Evolutionary conservation across 306 rosid genomes (phyloP).

Genomic region (Gleditsia sinensis): DNA sequence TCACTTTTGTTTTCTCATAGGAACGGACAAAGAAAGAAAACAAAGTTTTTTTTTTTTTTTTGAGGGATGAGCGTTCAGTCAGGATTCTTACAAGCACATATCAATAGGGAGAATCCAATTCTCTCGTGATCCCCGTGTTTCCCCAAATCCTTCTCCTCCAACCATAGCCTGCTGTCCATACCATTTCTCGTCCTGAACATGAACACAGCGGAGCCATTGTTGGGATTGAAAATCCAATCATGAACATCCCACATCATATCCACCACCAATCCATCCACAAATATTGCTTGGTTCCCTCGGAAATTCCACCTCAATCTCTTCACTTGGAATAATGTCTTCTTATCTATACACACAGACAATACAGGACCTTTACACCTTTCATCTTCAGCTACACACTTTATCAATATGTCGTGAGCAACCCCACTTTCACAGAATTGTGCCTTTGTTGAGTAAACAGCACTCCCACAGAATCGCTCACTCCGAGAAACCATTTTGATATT

Average conservation of each 20-base stretch:
- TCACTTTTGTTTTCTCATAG: no score
- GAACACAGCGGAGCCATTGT: slow-evolving; percentile 56
- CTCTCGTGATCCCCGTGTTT: slow-evolving; percentile 42
- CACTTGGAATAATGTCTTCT: slow-evolving; percentile 64
- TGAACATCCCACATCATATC: slow-evolving; percentile 98
- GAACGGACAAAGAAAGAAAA: neutral
- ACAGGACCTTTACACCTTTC: slow-evolving; percentile 40
- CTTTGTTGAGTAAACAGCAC: slow-evolving; percentile 55
- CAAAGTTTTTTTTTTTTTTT: slow-evolving; percentile 18
- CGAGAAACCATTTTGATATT: slow-evolving; percentile 57
- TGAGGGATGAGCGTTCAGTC: slow-evolving; percentile 8
- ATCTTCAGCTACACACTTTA: slow-evolving; percentile 56
- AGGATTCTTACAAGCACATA: slow-evolving; percentile 69
- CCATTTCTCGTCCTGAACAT: slow-evolving; percentile 92
- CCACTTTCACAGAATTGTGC: slow-evolving; percentile 62
- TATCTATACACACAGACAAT: slow-evolving; percentile 60
- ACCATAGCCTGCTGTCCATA: slow-evolving; percentile 77
- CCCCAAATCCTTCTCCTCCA: slow-evolving; percentile 69
- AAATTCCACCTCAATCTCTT: slow-evolving; percentile 87
- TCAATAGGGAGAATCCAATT: slow-evolving; percentile 67
- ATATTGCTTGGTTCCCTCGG: slow-evolving; percentile 86
- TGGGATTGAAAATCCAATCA: slow-evolving; percentile 74
- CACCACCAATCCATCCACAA: slow-evolving; percentile 80
- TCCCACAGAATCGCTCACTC: slow-evolving; percentile 56
- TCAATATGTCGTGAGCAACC: slow-evolving; percentile 58